phyloP scores from a whole-genome alignment of 2,329 filamentous ascomycete species.

The Fusarium sterilihyphosum region DNA sequence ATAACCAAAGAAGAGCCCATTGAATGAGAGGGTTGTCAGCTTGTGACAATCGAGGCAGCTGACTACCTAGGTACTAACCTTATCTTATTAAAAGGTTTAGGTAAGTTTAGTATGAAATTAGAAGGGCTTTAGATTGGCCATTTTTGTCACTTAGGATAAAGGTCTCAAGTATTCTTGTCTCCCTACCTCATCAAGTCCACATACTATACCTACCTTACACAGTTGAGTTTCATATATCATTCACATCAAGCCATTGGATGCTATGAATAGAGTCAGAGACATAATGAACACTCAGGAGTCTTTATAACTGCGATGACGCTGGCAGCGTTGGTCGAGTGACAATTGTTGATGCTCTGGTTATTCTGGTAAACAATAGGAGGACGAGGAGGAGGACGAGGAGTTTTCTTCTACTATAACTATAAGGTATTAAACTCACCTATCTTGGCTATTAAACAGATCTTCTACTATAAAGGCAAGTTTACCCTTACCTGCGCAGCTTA shows the following conservation, averaged over 20 bases:
- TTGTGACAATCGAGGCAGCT: constrained; percentile 1
- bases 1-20: not conserved
- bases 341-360: not conserved
- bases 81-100: not conserved
- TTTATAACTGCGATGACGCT: not conserved
- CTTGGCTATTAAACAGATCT: no score
- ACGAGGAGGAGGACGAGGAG: not conserved
- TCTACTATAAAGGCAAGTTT: not conserved
- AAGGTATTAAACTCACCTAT: not conserved
- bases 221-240: not conserved
- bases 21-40: not conserved
- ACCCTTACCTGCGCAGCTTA: not conserved
- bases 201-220: not conserved
- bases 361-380: not conserved
- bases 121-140: not conserved
- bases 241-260: not conserved
- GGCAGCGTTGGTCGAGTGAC: not conserved
- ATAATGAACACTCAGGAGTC: not conserved
- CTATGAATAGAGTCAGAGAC: not conserved
- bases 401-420: not conserved
- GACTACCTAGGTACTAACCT: no score
- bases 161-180: not conserved
- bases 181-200: not conserved
- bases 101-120: not conserved
- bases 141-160: not conserved